These are phyloP conservation scores for Mucor piriformis DNA, from an alignment of 371 early-diverging fungal species.

Conservation along the genomic window DNA sequence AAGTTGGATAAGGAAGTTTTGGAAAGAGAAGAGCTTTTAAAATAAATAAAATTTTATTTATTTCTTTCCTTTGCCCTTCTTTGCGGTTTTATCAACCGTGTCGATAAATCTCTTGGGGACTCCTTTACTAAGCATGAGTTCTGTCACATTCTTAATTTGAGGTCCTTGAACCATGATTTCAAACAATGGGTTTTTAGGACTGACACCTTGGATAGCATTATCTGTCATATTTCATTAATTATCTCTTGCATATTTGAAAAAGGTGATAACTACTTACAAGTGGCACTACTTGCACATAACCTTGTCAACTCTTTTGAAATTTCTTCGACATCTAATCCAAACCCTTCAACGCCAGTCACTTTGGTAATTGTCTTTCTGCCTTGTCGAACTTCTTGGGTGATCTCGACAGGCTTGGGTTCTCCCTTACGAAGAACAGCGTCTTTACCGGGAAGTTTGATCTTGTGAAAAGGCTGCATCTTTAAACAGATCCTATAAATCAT, in stretches of 20 bases:
- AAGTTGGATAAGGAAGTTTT: constrained; percentile 87
- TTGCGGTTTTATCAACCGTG: constrained; percentile 65
- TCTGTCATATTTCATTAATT: constrained; percentile 25
- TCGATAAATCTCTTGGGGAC: constrained; percentile 62
- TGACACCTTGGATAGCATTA: constrained; percentile 60
- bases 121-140: constrained; percentile 54
- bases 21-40: constrained; percentile 75
- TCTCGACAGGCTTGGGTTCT: constrained; percentile 54
- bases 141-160: constrained; percentile 62
- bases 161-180: constrained; percentile 82
- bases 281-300: constrained; percentile 68
- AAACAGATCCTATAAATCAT: constrained; percentile 34
- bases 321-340: constrained; percentile 61
- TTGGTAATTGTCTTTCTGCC: constrained; percentile 70
- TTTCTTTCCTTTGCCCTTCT: constrained; percentile 54
- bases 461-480: constrained; percentile 62
- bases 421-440: constrained; percentile 47
- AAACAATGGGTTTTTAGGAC: constrained; percentile 56
- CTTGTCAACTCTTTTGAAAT: constrained; percentile 65
- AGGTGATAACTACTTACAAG: constrained; percentile 47
- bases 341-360: constrained; percentile 66
- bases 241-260: not conserved
- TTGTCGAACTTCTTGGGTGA: constrained; percentile 64
- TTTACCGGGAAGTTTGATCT: constrained; percentile 49
- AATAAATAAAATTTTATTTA: constrained; percentile 37